Base-by-base conservation (phyloP, 2,329 filamentous ascomycete species). In the Ophiocordyceps camponoti-rufipedis region DNA sequence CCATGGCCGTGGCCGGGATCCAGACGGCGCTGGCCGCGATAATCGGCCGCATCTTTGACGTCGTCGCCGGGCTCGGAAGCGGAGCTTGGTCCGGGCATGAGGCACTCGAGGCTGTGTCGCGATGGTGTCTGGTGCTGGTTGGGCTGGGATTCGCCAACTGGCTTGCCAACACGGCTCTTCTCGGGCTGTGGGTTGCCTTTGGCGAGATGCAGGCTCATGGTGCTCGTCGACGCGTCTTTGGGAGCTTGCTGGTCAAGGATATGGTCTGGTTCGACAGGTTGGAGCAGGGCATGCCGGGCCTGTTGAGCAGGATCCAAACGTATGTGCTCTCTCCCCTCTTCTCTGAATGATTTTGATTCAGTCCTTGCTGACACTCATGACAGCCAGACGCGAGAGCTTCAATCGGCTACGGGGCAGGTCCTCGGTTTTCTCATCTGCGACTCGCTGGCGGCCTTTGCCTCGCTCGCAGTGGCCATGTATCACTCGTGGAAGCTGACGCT, bases 401-500 rank as follows among this genome's bases (percentile, higher is more conserved):
- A 94, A 54, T 66, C 80, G 2, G 83, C 84, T 1, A 80, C 80
- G 0, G 89, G 87, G 0, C 81, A 91, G 51, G 80, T 86, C 1
- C 66, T 95, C 1, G 88, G 87, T 0, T 74, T 81, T 41, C 59
- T 83, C 1, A 55, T 83, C 8, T 73, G 78, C 48, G 78, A 83
- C 49, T 52, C 75, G 0, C 66, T 82, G n/a, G 76, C 80, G 3
- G 71, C 78, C 0, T 31, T 80, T 5, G 74, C 75, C 5, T 82
- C 82, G 9, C 62, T 94, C 1, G 66, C 64, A 1, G 67, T 95
- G 1, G 85, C 87, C 0, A 71, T 95, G 29, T 81, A 76, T 57
- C 82, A 75, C 53, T 91, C 85, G 0, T 95, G 85, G 85, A 80
- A 80, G 49, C 69, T 96, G 14, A 87, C 88, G 0, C 66, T 94